Base-by-base conservation (phyloP, 2,329 filamentous ascomycete species). In the Cryphonectria nitschkei region DNA sequence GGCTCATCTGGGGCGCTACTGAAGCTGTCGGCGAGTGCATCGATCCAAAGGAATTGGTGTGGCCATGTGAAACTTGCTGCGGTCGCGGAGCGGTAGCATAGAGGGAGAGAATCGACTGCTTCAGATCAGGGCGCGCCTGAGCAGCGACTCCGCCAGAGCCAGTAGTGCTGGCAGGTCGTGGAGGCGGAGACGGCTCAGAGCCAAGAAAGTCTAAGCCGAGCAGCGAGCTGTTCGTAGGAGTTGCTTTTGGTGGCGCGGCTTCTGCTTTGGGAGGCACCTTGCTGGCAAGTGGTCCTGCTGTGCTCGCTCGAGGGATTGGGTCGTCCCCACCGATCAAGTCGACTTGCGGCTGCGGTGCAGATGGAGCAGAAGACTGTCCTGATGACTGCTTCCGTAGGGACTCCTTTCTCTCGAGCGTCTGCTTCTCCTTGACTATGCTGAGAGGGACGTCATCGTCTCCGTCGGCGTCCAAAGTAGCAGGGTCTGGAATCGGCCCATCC, bases 71-170 rank as follows among this genome's bases (percentile, higher is more conserved):
- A 32, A 85, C 82, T 13, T 81, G 84, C 75, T 93, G 92, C n/a
- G 93, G 90, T 78, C 94, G 92, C 1, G 94, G 92, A 6, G 89
- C 89, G 9, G 93, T 92, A 14, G 95, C 94, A 79, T 99, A 99
- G 22, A 99, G 87, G 9, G 96, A 99, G 65, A 99, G 83, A 72
- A 99, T 99, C 2, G 95, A 98, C 81, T 98, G 95, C 82, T 99
- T 99, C 72, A 99, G 84, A 79, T 99, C 96, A 2, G 95, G 95
- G 73, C 96, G 88, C 62, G 94, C 97, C 76, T 93, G 90, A 16
- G 87, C 86, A 26, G 84, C 84, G 3, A 86, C 79, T 6, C 87
- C 86, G 62, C 88, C 83, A 16, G 90, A 88, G 26, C 91, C 89
- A 5, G 91, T 88, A 29, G 93, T 94, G 82, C 93, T 97, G 7